phyloP scores from a whole-genome alignment of 179 eudicot species.

The Spinacia oleracea region DNA sequence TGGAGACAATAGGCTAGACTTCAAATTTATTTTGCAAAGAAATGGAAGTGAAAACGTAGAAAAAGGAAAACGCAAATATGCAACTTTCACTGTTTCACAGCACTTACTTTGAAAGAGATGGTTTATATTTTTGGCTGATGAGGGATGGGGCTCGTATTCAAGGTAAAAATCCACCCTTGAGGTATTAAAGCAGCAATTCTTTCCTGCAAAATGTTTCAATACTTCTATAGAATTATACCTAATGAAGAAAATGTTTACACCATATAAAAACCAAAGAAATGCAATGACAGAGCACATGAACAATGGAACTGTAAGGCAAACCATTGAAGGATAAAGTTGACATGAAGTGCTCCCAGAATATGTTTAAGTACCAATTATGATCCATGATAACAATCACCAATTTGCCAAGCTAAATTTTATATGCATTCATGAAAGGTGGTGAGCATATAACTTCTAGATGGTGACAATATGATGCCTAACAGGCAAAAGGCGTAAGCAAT shows the following conservation, averaged over 20 bases:
- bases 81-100: background rate
- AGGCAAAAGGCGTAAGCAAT: background rate
- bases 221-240: background rate
- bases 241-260: background rate
- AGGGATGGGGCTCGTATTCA: slow-evolving; percentile 85
- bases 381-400: background rate
- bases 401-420: background rate
- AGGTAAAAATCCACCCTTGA: slow-evolving; percentile 72
- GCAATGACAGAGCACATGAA: background rate
- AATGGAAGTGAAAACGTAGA: background rate
- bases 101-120: slow-evolving; percentile 92
- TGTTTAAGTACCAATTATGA: background rate
- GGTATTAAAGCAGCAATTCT: slow-evolving; percentile 70
- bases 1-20: background rate
- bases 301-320: background rate
- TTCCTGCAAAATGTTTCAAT: slow-evolving; percentile 52
- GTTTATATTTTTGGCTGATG: slow-evolving; percentile 77
- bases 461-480: background rate
- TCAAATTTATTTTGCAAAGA: background rate
- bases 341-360: background rate
- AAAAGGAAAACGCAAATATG: background rate
- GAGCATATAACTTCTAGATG: background rate
- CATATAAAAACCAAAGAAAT: background rate
- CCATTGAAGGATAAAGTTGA: background rate
- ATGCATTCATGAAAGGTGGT: background rate